Evolutionary conservation across 495 filamentous ascomycete genomes (phyloP).

Genomic region (Penicillium macrosclerotiorum): DNA sequence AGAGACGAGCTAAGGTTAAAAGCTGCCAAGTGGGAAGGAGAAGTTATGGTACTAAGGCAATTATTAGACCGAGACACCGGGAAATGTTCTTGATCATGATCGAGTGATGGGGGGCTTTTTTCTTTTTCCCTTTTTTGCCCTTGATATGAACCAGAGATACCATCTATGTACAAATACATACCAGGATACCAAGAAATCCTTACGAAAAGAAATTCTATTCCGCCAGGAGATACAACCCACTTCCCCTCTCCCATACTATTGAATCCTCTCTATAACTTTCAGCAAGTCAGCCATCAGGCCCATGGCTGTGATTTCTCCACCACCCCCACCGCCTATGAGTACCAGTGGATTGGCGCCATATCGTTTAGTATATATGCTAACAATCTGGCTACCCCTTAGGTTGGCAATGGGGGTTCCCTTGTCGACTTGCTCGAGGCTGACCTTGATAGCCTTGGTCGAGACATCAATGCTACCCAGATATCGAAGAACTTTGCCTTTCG

Average conservation of each 20-base stretch:
- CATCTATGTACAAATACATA: not conserved
- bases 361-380: conserved; percentile 91
- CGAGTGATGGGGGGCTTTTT: not conserved
- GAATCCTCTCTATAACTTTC: conserved; percentile 10
- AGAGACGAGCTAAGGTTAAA: conserved; percentile 5
- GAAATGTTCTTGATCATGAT: not conserved
- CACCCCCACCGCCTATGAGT: conserved; percentile 88
- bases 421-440: conserved; percentile 81
- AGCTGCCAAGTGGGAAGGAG: conserved; percentile 10
- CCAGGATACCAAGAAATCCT: too few relatives aligned
- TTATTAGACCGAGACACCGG: conserved; percentile 1
- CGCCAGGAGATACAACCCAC: too few relatives aligned
- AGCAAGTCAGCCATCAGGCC: conserved; percentile 84
- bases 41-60: conserved; percentile 6
- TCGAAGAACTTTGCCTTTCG: conserved; percentile 77
- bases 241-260: too few relatives aligned
- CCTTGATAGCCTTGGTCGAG: conserved; percentile 65
- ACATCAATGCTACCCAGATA: conserved; percentile 88
- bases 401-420: conserved; percentile 80
- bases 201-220: too few relatives aligned
- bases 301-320: conserved; percentile 92
- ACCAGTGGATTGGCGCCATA: conserved; percentile 83
- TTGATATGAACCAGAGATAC: not conserved
- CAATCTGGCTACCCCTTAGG: conserved; percentile 90
- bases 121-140: too few relatives aligned